Evolutionary conservation across 2,329 filamentous ascomycete species (phyloP), one percentile per base, ranked within the genome.

Genomic region (Alternaria triticina): DNA sequence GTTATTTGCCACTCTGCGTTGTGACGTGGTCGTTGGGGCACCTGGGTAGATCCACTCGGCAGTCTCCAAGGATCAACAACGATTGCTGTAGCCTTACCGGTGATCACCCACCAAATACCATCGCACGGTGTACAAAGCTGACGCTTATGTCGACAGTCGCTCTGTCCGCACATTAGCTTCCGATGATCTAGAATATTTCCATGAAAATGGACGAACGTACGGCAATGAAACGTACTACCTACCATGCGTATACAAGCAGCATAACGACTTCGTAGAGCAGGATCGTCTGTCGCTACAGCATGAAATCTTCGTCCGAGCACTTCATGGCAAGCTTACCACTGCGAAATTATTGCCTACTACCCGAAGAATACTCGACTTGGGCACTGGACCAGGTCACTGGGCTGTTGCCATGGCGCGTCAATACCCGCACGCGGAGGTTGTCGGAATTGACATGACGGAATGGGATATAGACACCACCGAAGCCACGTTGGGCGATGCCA

Each of bases 141-240:
- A 62, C 58, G 23, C 33, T 20, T 51, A 43, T 40, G 23, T 11
- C 43, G 22, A 36, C 68, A 79, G 77, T 62, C 71, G 70, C 54
- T 80, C 79, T 49, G 77, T 76, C 30, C 78, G 78, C 27, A 79
- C 76, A n/a, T 54, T 81, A 27, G 70, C 80, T 54, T 79, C 76
- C 45, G 84, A 86, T 50, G 81, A 82, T 65, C 81, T 90, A 30
- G 84, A 88, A 72, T 86, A 86, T 66, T 81, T 87, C 58, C 81
- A 86, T 64, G 88, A 90, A 65, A 86, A 91, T 77, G 87, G 84
- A 46, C 86, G 89, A 22, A 84, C 79, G 25, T 86, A 89, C 67
- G 89, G 88, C 73, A 89, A 89, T 71, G 82, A 86, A 33, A 83
- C 83, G 33, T 91, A 90, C 71, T 88, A 83, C 74, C 89, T 90